Evolutionary conservation across 257 asterid species (phyloP).

Genomic region (Solanum habrochaites): DNA sequence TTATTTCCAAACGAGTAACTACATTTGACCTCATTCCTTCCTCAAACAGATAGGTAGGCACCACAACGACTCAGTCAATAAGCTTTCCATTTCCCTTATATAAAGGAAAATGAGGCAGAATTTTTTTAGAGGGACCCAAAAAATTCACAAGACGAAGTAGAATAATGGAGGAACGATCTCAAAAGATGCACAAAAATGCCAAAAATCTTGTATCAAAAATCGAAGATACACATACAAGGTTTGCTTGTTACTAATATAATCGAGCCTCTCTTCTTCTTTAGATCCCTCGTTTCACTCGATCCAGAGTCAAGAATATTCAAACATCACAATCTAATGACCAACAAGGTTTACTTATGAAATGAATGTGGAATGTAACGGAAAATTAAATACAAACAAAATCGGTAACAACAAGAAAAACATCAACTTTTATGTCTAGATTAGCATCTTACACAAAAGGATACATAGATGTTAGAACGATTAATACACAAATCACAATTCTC

Average conservation of each 20-base stretch:
- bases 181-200: background rate
- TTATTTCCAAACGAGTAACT: background rate
- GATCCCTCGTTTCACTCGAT: background rate
- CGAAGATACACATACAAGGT: background rate
- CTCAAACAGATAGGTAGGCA: background rate
- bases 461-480: background rate
- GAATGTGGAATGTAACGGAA: background rate
- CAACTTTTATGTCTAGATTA: background rate
- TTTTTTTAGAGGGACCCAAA: background rate
- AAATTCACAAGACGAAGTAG: background rate
- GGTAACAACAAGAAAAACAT: background rate
- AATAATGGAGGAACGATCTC: background rate
- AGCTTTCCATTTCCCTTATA: background rate
- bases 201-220: too few species aligned
- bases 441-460: background rate
- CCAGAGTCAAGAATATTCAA: background rate
- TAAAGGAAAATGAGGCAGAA: background rate
- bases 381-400: background rate
- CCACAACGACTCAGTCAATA: background rate
- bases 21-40: background rate
- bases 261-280: background rate
- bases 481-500: background rate
- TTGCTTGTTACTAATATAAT: background rate
- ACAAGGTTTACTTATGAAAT: background rate
- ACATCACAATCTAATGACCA: background rate